A percentile compares a stretch with the other conserved stretches of the same genome.
These are phyloP conservation scores for Allium cepa DNA, from an alignment of 106 monocot genomes.

Conservation along the genomic window DNA sequence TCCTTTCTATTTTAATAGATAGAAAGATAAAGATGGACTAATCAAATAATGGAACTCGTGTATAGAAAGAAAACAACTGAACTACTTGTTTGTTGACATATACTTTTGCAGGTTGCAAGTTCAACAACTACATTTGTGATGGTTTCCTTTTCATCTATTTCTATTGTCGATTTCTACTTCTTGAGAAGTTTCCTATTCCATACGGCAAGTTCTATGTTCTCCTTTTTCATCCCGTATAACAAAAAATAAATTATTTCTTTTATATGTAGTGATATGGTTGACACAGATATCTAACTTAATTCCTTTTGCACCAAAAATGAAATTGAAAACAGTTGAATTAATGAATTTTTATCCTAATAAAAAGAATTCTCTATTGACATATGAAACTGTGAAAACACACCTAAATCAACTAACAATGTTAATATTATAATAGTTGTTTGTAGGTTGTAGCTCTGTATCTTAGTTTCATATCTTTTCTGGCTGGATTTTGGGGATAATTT, in stretches of 20 bases:
- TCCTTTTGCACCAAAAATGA: neutral
- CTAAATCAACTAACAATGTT: no score
- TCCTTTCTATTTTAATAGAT: no score
- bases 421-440: neutral
- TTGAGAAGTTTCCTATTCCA: constrained; percentile 82
- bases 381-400: no score
- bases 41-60: no score
- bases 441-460: constrained; percentile 60
- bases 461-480: constrained; percentile 58
- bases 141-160: constrained; percentile 95
- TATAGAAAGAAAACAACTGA: no score
- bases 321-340: neutral
- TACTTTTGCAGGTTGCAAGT: constrained; percentile 65
- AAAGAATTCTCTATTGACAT: no score
- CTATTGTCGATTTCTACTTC: constrained; percentile 95
- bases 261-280: neutral
- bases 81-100: no score
- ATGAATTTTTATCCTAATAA: neutral
- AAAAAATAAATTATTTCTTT: neutral
- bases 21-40: no score
- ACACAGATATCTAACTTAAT: neutral
- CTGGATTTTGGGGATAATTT: constrained; percentile 94
- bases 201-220: constrained; percentile 37
- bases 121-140: constrained; percentile 96
- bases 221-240: neutral